These are phyloP conservation scores for Citrus inodora DNA, from an alignment of 345 rosid genomes.

Conservation along the genomic window DNA sequence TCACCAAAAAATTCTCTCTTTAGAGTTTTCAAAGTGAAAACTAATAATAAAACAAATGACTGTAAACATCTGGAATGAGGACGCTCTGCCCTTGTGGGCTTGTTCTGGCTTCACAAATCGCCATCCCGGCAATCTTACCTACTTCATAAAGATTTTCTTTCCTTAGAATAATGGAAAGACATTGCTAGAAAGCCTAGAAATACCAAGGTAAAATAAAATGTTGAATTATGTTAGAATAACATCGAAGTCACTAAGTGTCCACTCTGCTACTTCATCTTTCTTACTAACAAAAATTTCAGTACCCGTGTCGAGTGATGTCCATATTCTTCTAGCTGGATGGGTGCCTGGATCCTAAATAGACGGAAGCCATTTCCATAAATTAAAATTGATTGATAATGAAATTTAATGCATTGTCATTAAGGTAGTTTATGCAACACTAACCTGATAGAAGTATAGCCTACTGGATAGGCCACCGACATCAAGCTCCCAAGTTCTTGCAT, in stretches of 20 bases:
- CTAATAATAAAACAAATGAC: not conserved
- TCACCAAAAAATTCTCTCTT: not conserved
- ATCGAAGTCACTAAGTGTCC: constrained; percentile 57
- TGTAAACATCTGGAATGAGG: constrained; percentile 5
- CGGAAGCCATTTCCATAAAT: not conserved
- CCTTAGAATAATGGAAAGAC: not conserved
- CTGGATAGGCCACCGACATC: constrained; percentile 62
- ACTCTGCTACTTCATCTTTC: constrained; percentile 52
- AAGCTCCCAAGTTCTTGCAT: constrained; percentile 68
- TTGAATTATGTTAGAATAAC: constrained; percentile 30
- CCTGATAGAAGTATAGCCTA: constrained; percentile 79
- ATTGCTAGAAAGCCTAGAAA: not conserved
- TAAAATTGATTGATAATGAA: not conserved
- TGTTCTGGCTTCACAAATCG: not conserved
- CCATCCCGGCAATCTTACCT: not conserved
- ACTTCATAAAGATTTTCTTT: not conserved
- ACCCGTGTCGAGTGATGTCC: constrained; percentile 67
- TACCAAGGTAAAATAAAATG: not conserved
- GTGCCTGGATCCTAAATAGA: constrained; percentile 56
- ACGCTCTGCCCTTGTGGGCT: not conserved
- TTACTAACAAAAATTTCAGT: constrained; percentile 51
- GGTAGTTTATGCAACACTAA: not conserved
- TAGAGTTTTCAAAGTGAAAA: not conserved
- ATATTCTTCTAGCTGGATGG: constrained; percentile 55
- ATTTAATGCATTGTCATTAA: not conserved